phyloP scores from a whole-genome alignment of 148 eudicot genomes.

The Silene uniflora region DNA sequence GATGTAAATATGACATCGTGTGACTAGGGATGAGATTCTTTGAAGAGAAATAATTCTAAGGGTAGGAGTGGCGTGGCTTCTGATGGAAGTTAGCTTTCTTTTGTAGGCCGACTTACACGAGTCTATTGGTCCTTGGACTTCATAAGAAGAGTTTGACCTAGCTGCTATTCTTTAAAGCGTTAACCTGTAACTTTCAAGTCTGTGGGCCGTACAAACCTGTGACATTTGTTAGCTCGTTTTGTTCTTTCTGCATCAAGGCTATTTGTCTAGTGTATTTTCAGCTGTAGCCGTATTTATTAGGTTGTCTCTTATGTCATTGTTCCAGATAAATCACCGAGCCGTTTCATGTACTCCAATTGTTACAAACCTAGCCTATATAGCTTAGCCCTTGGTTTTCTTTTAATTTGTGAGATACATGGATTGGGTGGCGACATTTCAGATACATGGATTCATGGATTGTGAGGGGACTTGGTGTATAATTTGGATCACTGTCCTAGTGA shows the following conservation, averaged over 20 bases:
- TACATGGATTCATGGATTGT: neutral
- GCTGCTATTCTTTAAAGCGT: too few species aligned
- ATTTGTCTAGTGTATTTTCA: too few species aligned
- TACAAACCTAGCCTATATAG: neutral
- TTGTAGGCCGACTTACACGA: too few species aligned
- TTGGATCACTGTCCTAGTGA: neutral
- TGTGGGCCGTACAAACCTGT: too few species aligned
- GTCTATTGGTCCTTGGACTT: too few species aligned
- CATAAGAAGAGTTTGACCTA: too few species aligned
- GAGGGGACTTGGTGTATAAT: neutral
- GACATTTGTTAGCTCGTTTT: too few species aligned
- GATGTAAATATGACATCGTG: neutral
- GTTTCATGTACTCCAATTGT: neutral
- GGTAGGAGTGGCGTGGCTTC: neutral
- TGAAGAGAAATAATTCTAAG: neutral
- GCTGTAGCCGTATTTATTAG: too few species aligned
- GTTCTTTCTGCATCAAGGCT: too few species aligned
- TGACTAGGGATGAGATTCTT: neutral
- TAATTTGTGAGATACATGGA: neutral
- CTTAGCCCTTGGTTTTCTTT: neutral
- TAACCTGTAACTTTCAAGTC: too few species aligned
- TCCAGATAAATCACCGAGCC: neutral
- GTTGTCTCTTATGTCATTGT: neutral
- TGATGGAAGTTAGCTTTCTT: neutral
- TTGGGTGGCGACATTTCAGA: neutral